A percentile compares a stretch with the other conserved stretches of the same genome.
Evolutionary conservation across 1,139 yeast species (phyloP).

Genomic region (Entelexis paramagnoliae): DNA sequence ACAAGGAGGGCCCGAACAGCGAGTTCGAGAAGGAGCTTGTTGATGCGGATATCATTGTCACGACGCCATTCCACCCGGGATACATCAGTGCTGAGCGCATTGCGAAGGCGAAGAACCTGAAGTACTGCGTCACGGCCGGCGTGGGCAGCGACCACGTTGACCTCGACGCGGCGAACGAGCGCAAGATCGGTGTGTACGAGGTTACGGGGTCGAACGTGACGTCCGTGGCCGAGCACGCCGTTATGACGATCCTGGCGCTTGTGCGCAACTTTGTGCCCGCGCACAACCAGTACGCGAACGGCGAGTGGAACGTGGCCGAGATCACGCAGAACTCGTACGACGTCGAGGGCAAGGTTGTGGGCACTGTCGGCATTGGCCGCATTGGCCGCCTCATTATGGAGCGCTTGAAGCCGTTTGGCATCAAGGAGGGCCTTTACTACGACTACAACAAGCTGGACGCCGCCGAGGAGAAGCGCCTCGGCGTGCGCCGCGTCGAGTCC

Average conservation of each 20-base stretch:
- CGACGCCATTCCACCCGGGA: constrained; percentile 80
- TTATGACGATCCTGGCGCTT: constrained; percentile 61
- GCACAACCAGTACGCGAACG: constrained; percentile 49
- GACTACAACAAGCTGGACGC: constrained; percentile 63
- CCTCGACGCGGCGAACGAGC: constrained; percentile 58
- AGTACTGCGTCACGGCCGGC: constrained; percentile 68
- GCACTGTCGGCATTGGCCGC: constrained; percentile 76
- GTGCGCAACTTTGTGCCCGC: constrained; percentile 74
- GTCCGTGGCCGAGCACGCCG: constrained; percentile 73
- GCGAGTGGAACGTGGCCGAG: constrained; percentile 72
- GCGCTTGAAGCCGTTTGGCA: constrained; percentile 63
- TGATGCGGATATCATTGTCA: constrained; percentile 66
- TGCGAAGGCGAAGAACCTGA: constrained; percentile 61
- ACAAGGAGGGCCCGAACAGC: constrained; percentile 57
- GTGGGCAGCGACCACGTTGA: constrained; percentile 80
- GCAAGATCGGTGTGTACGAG: constrained; percentile 56
- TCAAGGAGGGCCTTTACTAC: constrained; percentile 53
- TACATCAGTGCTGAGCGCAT: constrained; percentile 59
- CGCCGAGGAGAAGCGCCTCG: constrained; percentile 47
- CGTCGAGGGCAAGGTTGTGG: constrained; percentile 63
- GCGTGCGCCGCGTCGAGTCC: constrained; percentile 51
- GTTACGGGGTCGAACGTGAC: constrained; percentile 76
- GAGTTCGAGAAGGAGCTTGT: constrained; percentile 53
- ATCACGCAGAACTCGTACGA: constrained; percentile 66
- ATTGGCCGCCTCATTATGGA: constrained; percentile 70